phyloP scores from a whole-genome alignment of 139 green algal genomes.

The Picochlorum sp. region DNA sequence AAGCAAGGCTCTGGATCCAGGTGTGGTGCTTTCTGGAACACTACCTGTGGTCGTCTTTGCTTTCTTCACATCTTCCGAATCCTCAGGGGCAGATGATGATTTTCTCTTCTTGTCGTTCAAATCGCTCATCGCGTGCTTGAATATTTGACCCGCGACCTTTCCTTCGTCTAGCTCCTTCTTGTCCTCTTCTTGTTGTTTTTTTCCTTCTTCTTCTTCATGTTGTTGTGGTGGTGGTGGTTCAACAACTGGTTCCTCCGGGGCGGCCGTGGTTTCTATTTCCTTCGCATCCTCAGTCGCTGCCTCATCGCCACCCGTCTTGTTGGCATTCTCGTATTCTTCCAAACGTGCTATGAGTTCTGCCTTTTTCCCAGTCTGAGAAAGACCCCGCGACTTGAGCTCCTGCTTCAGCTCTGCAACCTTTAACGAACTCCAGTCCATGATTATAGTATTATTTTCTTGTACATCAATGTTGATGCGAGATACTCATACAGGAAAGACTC shows the following conservation, averaged over 20 bases:
- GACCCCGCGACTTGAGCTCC: constrained; percentile 38
- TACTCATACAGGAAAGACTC: no score
- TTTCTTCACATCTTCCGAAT: no score
- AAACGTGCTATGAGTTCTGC: constrained; percentile 35
- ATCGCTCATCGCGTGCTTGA: background rate
- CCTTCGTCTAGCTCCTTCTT: background rate
- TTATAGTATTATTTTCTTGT: no score
- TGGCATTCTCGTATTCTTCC: constrained; percentile 14
- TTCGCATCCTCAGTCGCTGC: constrained; percentile 17
- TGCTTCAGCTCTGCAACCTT: constrained; percentile 40
- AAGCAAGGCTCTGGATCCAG: constrained; percentile 40
- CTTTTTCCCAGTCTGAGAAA: constrained; percentile 34
- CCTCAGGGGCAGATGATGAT: no score
- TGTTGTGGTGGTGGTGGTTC: no score
- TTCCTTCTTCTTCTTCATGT: background rate
- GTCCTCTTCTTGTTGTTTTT: background rate
- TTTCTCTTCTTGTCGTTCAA: background rate
- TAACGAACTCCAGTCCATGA: constrained; percentile 11
- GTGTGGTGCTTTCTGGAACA: background rate
- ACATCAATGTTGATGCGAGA: no score
- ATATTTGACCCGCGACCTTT: background rate
- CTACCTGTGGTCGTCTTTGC: no score
- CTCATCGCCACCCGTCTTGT: constrained; percentile 18
- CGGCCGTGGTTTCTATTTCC: background rate
- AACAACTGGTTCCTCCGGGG: background rate